phyloP scores from a whole-genome alignment of 2,329 filamentous ascomycete species.

The Talaromyces funiculosus region DNA sequence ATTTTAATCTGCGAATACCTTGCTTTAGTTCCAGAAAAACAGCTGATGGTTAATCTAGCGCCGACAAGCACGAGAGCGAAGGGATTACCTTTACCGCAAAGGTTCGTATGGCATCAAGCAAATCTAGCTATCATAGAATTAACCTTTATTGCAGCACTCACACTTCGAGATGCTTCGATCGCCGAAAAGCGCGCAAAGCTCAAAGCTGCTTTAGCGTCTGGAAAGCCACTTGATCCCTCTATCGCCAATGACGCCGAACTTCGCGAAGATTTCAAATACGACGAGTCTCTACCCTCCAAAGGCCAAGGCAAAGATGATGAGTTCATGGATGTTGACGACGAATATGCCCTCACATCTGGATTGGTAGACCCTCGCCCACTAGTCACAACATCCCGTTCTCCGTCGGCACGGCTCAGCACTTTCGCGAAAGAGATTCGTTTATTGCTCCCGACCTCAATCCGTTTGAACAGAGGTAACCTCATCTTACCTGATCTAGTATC shows the following conservation, averaged over 20 bases:
- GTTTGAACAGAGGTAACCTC: constrained; percentile 85
- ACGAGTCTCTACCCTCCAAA: constrained; percentile 60
- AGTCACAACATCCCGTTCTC: constrained; percentile 85
- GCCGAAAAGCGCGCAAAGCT: constrained; percentile 85
- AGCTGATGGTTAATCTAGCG: constrained; percentile 38
- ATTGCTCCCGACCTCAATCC: constrained; percentile 75
- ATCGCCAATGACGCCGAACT: constrained; percentile 83
- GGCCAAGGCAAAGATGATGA: constrained; percentile 72
- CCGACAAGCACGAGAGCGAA: constrained; percentile 69
- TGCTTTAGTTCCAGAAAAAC: neutral
- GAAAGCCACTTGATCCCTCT: constrained; percentile 73
- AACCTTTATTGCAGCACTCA: constrained; percentile 53
- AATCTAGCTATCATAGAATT: neutral
- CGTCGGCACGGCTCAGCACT: constrained; percentile 73
- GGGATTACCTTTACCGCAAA: constrained; percentile 86
- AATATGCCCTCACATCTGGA: constrained; percentile 86
- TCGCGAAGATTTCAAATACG: constrained; percentile 85
- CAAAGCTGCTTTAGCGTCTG: constrained; percentile 78
- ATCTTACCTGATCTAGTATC: constrained; percentile 79
- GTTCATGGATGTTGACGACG: constrained; percentile 78
- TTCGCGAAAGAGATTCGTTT: constrained; percentile 91
- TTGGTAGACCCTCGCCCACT: constrained; percentile 83
- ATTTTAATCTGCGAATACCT: neutral
- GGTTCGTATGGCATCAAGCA: constrained; percentile 6
- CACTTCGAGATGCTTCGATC: constrained; percentile 85